Evolutionary conservation across 2,329 filamentous ascomycete genomes (phyloP).

Genomic region (Paraconiothyrium brasiliense): DNA sequence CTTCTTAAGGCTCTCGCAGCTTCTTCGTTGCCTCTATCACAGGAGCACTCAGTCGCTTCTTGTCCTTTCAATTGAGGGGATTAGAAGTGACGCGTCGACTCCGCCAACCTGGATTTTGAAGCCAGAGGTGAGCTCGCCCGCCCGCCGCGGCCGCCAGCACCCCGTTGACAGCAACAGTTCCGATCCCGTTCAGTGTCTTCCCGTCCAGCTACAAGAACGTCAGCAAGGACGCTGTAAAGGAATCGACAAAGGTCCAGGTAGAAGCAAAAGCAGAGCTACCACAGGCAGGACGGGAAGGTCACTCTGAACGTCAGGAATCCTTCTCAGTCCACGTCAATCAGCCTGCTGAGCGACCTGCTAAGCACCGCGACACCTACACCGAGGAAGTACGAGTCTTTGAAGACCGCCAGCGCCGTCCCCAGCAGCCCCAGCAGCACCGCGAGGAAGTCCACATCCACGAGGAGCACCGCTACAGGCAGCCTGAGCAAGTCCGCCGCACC

Average conservation of each 20-base stretch:
- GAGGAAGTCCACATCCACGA: conserved; percentile 49
- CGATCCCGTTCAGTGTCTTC: conserved; percentile 99
- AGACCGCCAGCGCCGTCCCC: conserved; percentile 79
- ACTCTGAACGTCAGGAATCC: conserved; percentile 75
- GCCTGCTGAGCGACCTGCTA: conserved; percentile 46
- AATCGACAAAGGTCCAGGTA: conserved; percentile 72
- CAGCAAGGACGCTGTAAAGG: conserved; percentile 64
- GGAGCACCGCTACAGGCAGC: conserved; percentile 40
- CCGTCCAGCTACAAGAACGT: conserved; percentile 91
- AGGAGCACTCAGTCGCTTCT: conserved; percentile 65
- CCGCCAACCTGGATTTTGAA: conserved; percentile 99
- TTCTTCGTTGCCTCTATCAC: conserved; percentile 32
- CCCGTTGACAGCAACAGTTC: conserved; percentile 51
- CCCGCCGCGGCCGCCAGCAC: conserved; percentile 11
- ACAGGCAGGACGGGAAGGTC: conserved; percentile 98
- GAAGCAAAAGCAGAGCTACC: conserved; percentile 87
- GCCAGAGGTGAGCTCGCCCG: conserved; percentile 74
- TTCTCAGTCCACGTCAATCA: conserved; percentile 59
- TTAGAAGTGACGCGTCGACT: conserved; percentile 78
- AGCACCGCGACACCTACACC: conserved; percentile 65
- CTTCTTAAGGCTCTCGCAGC: conserved; percentile 31
- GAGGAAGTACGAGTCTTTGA: conserved; percentile 79
- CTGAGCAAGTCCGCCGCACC: conserved; percentile 21
- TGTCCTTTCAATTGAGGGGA: conserved; percentile 73
- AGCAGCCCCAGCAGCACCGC: conserved; percentile 41